Evolutionary conservation across 441 rosid genomes (phyloP).

Genomic region (Brassica balearica): DNA sequence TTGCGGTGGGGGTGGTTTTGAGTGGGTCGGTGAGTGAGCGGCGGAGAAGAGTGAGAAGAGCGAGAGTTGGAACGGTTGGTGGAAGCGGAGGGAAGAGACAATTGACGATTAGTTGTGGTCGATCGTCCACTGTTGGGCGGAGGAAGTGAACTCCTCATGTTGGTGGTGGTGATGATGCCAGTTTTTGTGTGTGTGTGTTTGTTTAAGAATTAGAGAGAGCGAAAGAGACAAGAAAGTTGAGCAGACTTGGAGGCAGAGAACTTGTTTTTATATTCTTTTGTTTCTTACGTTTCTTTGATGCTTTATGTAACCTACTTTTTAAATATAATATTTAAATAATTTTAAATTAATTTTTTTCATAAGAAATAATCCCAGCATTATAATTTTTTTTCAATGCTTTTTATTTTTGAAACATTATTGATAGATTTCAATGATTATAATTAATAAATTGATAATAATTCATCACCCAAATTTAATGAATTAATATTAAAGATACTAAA

Average conservation of each 20-base stretch:
- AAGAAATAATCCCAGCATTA: too few relatives aligned
- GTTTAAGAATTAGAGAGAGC: constrained; percentile 13
- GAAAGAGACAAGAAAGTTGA: constrained; percentile 24
- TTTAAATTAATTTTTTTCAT: too few relatives aligned
- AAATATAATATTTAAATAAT: too few relatives aligned
- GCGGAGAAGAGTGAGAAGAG: constrained; percentile 11
- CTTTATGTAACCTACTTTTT: too few relatives aligned
- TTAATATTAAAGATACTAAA: not conserved
- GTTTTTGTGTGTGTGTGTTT: not conserved
- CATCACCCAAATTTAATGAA: not conserved
- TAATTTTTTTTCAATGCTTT: too few relatives aligned
- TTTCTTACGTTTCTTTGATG: too few relatives aligned
- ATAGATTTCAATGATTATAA: not conserved
- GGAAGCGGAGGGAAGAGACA: constrained; percentile 11
- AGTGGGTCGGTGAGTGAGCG: constrained; percentile 21
- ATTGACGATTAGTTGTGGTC: constrained; percentile 22
- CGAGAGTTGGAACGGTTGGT: not conserved
- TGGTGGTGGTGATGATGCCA: constrained; percentile 27
- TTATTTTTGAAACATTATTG: not conserved
- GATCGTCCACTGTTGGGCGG: constrained; percentile 26
- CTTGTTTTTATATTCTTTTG: too few relatives aligned
- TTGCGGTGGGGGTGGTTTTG: not conserved
- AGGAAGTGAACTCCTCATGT: constrained; percentile 36
- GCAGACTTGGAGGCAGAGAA: not conserved
- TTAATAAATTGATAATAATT: not conserved